phyloP scores from a whole-genome alignment of 176 grass and related monocot genomes.

The Dactylis glomerata region DNA sequence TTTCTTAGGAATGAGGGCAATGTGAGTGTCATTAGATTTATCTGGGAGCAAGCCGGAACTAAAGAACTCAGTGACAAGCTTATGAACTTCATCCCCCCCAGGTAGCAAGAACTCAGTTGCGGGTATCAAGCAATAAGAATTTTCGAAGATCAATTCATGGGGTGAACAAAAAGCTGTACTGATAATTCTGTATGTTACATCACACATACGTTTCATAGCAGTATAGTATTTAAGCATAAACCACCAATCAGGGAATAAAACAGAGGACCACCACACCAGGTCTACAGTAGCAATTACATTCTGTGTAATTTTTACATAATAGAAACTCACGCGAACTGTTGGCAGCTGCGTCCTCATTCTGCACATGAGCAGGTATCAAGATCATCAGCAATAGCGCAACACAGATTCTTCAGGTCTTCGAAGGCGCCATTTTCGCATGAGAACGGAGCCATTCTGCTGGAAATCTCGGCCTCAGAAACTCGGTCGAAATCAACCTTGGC shows the following conservation, averaged over 20 bases:
- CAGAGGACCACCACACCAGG: neutral
- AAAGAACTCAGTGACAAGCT: too few species aligned
- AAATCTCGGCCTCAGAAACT: constrained; percentile 51
- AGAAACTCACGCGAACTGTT: neutral
- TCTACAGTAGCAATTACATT: neutral
- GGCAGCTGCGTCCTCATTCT: neutral
- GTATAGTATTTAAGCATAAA: neutral
- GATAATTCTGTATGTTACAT: neutral
- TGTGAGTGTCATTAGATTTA: too few species aligned
- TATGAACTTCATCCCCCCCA: too few species aligned
- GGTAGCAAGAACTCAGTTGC: too few species aligned
- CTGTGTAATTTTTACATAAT: constrained; percentile 11
- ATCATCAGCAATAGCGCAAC: constrained; percentile 22
- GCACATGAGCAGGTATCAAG: constrained; percentile 7
- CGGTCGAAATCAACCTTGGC: constrained; percentile 37
- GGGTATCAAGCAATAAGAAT: too few species aligned
- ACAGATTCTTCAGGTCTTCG: constrained; percentile 52
- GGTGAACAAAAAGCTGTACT: neutral
- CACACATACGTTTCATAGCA: neutral
- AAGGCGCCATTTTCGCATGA: constrained; percentile 43
- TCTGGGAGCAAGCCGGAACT: too few species aligned
- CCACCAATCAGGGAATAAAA: neutral
- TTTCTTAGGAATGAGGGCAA: too few species aligned
- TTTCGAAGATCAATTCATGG: neutral
- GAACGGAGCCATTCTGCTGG: constrained; percentile 31